These are phyloP conservation scores for Entophlyctis luteolus DNA, from an alignment of 192 early-diverging fungal species.

Conservation along the genomic window DNA sequence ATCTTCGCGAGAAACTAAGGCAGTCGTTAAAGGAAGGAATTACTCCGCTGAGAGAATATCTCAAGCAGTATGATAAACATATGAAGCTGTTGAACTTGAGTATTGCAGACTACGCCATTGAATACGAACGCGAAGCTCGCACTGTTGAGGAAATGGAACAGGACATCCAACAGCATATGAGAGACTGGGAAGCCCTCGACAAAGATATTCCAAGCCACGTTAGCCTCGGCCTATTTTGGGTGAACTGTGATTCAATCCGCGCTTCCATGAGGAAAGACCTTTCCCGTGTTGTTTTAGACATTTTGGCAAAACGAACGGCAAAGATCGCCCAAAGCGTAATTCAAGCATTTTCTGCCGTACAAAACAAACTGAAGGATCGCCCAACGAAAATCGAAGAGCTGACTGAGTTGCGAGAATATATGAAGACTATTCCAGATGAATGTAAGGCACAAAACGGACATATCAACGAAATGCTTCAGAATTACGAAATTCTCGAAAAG, in stretches of 20 bases:
- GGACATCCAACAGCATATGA: constrained; percentile 43
- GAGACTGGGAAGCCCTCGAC: constrained; percentile 60
- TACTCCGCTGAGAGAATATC: constrained; percentile 42
- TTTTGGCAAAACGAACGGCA: constrained; percentile 38
- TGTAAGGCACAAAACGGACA: constrained; percentile 33
- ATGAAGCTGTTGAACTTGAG: constrained; percentile 49
- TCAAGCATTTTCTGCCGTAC: constrained; percentile 44
- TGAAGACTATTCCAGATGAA: constrained; percentile 53
- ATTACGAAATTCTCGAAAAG: constrained; percentile 58
- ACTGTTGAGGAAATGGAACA: constrained; percentile 56
- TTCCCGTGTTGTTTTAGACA: constrained; percentile 50
- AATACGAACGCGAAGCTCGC: constrained; percentile 53
- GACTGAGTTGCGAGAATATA: constrained; percentile 56
- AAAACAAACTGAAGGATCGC: constrained; percentile 45
- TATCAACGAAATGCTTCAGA: constrained; percentile 52
- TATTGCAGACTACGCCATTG: constrained; percentile 43
- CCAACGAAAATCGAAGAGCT: constrained; percentile 61
- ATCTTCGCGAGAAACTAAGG: constrained; percentile 31
- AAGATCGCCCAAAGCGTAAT: constrained; percentile 43
- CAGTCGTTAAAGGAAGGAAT: constrained; percentile 37
- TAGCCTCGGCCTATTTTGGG: constrained; percentile 53
- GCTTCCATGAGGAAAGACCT: constrained; percentile 54
- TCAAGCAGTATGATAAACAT: constrained; percentile 51
- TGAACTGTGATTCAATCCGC: constrained; percentile 53
- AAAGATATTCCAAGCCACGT: constrained; percentile 58